phyloP scores from a whole-genome alignment of 2,329 filamentous ascomycete genomes.

The Penicillium sp. region DNA sequence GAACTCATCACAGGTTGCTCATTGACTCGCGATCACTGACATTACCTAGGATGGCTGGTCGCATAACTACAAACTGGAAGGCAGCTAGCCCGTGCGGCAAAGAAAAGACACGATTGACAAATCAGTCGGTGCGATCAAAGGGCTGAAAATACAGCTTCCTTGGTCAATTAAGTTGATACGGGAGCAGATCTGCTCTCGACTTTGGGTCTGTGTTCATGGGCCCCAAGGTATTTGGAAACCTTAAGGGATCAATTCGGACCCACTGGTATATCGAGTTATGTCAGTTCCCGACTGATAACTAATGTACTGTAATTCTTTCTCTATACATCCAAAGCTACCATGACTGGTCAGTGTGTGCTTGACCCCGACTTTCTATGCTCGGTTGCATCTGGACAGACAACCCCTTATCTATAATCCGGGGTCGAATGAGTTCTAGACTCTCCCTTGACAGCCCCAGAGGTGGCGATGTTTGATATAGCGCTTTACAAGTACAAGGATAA shows the following conservation, averaged over 20 bases:
- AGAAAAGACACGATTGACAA: conserved; percentile 56
- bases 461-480: not conserved
- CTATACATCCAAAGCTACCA: too few species aligned
- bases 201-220: conserved; percentile 2
- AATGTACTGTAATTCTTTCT: not conserved
- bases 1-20: not conserved
- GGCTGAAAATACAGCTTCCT: conserved; percentile 29
- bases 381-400: not conserved
- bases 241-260: not conserved
- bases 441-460: not conserved
- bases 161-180: conserved; percentile 21
- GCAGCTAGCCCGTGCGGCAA: conserved; percentile 53
- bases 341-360: not conserved
- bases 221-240: conserved; percentile 7
- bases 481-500: not conserved
- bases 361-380: not conserved
- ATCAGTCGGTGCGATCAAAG: conserved; percentile 35
- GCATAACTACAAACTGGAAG: conserved; percentile 55
- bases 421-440: not conserved
- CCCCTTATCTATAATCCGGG: not conserved
- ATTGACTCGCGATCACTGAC: conserved; percentile 39
- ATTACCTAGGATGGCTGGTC: conserved; percentile 62
- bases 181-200: not conserved
- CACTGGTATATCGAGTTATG: not conserved
- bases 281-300: not conserved